Evolutionary conservation across 768 basidiomycete species (phyloP).

Genomic region (Exsudoporus frostii): DNA sequence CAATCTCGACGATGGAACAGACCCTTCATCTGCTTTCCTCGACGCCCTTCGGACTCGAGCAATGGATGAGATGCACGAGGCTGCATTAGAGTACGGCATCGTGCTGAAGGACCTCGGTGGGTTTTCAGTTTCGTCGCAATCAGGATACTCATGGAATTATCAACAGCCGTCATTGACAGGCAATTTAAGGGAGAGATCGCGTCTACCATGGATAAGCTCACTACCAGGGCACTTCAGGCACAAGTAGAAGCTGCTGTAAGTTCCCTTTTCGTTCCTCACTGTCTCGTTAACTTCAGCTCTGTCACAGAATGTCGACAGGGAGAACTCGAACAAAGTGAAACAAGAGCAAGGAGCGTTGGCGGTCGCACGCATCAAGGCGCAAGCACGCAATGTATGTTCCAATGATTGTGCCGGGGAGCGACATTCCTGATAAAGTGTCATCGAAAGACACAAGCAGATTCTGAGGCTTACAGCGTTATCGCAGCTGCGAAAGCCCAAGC

Average conservation of each 20-base stretch:
- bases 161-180: constrained; percentile 74
- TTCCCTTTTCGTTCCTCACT: not conserved
- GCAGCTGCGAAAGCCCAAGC: constrained; percentile 75
- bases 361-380: constrained; percentile 74
- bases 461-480: constrained; percentile 71
- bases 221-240: constrained; percentile 78
- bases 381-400: constrained; percentile 46
- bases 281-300: not conserved
- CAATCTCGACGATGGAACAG: constrained; percentile 65
- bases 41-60: constrained; percentile 79
- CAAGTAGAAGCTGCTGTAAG: constrained; percentile 83
- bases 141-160: constrained; percentile 4
- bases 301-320: constrained; percentile 73
- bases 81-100: constrained; percentile 82
- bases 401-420: not conserved
- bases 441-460: constrained; percentile 61
- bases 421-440: constrained; percentile 5
- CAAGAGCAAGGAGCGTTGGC: constrained; percentile 77
- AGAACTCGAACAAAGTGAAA: constrained; percentile 86
- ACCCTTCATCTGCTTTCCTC: constrained; percentile 72
- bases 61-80: constrained; percentile 83
- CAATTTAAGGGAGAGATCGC: constrained; percentile 91
- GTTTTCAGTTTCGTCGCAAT: constrained; percentile 10
- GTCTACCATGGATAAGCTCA: constrained; percentile 80
- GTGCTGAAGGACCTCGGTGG: constrained; percentile 73